Percentiles rank a stretch among this genome's conserved stretches.
These are phyloP conservation scores for Przewalskia tangutica DNA, from an alignment of 257 asterid genomes.

Conservation along the genomic window DNA sequence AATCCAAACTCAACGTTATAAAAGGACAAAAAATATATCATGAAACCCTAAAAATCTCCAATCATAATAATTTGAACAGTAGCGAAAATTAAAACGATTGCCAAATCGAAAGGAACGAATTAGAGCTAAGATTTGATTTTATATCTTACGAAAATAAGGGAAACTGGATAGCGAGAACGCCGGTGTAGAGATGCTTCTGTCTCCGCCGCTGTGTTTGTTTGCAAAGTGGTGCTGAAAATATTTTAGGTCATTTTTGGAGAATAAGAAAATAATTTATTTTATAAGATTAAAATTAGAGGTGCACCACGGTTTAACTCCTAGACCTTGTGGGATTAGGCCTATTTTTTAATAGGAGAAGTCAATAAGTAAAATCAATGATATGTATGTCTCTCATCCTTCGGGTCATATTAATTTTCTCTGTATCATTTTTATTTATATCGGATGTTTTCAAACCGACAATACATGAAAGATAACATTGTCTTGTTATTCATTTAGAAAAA, in stretches of 20 bases:
- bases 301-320: background rate
- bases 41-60: background rate
- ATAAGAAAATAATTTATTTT: background rate
- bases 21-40: background rate
- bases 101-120: background rate
- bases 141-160: background rate
- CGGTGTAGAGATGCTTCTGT: background rate
- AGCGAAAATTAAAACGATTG: background rate
- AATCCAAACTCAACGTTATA: background rate
- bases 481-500: too few species aligned
- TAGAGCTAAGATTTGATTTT: background rate
- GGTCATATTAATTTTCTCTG: background rate
- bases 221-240: background rate
- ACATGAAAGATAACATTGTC: background rate
- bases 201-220: background rate
- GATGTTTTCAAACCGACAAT: accelerated
- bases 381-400: background rate
- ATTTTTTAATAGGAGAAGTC: background rate
- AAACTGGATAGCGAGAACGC: background rate
- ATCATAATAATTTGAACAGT: background rate
- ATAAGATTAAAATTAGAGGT: background rate
- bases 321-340: background rate
- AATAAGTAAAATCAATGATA: background rate
- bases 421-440: background rate
- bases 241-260: background rate